phyloP scores from a whole-genome alignment of 1,139 yeast species.

The Pichia sp. region DNA sequence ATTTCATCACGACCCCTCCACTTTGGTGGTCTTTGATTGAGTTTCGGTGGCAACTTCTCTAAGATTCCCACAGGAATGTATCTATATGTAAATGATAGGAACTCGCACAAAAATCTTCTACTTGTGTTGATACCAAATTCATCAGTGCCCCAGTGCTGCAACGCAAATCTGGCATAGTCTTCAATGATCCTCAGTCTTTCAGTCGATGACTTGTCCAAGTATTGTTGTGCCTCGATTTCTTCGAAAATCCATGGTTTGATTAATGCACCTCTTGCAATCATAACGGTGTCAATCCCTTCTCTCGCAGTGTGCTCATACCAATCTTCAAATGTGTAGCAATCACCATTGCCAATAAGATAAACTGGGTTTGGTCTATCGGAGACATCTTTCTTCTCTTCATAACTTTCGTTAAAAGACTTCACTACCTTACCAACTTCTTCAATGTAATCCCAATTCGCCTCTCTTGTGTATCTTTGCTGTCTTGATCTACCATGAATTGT shows the following conservation, averaged over 20 bases:
- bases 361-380: constrained; percentile 48
- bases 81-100: constrained; percentile 87
- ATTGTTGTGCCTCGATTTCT: constrained; percentile 85
- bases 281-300: constrained; percentile 81
- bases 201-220: constrained; percentile 82
- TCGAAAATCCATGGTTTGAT: constrained; percentile 99
- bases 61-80: constrained; percentile 92
- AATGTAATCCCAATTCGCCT: constrained; percentile 92
- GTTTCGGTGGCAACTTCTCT: constrained; percentile 80
- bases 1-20: constrained; percentile 95
- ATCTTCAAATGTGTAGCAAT: constrained; percentile 79
- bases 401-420: constrained; percentile 52
- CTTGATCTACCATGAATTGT: constrained; percentile 95
- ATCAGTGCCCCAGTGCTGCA: constrained; percentile 98
- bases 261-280: constrained; percentile 97
- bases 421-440: constrained; percentile 68
- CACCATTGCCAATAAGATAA: constrained; percentile 87
- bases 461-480: constrained; percentile 87
- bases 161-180: constrained; percentile 70
- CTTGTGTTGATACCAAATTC: constrained; percentile 88
- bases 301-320: constrained; percentile 76
- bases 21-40: constrained; percentile 89
- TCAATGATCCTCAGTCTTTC: constrained; percentile 78
- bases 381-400: constrained; percentile 52
- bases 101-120: constrained; percentile 90